These are phyloP conservation scores for Samsoniella hepiali DNA, from an alignment of 2,329 filamentous ascomycete species.

Conservation along the genomic window DNA sequence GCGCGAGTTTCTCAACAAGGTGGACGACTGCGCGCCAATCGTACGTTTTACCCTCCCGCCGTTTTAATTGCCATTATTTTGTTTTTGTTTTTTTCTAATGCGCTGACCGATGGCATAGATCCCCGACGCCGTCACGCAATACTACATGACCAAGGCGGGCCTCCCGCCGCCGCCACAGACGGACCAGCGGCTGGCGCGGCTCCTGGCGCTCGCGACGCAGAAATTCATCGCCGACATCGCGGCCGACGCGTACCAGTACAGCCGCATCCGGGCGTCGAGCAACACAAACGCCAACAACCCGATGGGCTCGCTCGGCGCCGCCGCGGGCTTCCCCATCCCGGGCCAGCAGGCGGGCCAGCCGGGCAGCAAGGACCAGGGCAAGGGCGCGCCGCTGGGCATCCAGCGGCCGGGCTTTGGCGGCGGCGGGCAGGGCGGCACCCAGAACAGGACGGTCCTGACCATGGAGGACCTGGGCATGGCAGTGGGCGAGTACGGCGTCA, in stretches of 20 bases:
- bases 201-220: constrained; percentile 95
- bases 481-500: constrained; percentile 95
- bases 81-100: background rate
- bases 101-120: constrained; percentile 56
- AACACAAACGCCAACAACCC: constrained; percentile 83
- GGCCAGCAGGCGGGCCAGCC: constrained; percentile 59
- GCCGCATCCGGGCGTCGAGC: constrained; percentile 89
- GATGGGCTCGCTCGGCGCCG: constrained; percentile 79
- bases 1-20: constrained; percentile 89
- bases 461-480: constrained; percentile 99
- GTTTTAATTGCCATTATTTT: background rate
- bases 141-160: constrained; percentile 95
- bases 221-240: constrained; percentile 98
- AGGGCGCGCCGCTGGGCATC: constrained; percentile 62
- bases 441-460: constrained; percentile 90
- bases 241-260: constrained; percentile 96
- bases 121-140: constrained; percentile 93
- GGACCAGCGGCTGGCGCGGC: constrained; percentile 82
- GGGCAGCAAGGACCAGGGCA: constrained; percentile 55
- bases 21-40: constrained; percentile 97
- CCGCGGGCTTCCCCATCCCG: constrained; percentile 64
- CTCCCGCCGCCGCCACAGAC: constrained; percentile 90
- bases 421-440: constrained; percentile 81
- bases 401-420: constrained; percentile 80
- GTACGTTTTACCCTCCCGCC: constrained; percentile 51